phyloP scores from a whole-genome alignment of 2,329 filamentous ascomycete genomes.

The Hymenoscyphus fructigenus region DNA sequence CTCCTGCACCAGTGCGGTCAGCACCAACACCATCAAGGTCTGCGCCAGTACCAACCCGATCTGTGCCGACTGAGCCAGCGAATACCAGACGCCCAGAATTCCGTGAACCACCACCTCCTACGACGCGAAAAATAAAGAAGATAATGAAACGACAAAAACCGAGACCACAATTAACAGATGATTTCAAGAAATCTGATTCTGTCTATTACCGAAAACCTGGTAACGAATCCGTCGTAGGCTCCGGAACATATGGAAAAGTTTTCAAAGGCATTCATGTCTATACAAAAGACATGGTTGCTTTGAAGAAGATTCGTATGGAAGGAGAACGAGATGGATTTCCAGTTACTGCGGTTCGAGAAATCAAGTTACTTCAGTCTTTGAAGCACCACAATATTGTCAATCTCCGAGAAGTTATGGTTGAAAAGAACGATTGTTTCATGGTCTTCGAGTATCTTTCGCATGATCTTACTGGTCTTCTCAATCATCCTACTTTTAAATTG shows the following conservation, averaged over 20 bases:
- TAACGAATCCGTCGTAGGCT: slow-evolving; percentile 95
- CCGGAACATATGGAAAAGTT: slow-evolving; percentile 93
- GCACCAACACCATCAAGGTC: slow-evolving; percentile 43
- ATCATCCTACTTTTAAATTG: slow-evolving; percentile 88
- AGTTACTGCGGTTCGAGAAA: slow-evolving; percentile 86
- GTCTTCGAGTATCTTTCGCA: slow-evolving; percentile 98
- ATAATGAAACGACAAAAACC: slow-evolving; percentile 69
- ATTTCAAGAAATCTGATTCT: slow-evolving; percentile 77
- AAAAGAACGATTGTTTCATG: slow-evolving; percentile 99
- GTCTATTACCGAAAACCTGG: slow-evolving; percentile 94
- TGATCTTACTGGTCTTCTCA: slow-evolving; percentile 90
- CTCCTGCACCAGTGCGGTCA: slow-evolving; percentile 41
- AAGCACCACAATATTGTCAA: slow-evolving; percentile 80
- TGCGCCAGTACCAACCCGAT: slow-evolving; percentile 43
- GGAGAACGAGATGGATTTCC: slow-evolving; percentile 89
- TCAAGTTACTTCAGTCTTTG: slow-evolving; percentile 86
- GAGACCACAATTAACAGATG: slow-evolving; percentile 67
- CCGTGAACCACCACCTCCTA: slow-evolving; percentile 38
- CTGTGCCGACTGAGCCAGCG: slow-evolving; percentile 50
- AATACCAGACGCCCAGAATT: slow-evolving; percentile 43
- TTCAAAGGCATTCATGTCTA: slow-evolving; percentile 96
- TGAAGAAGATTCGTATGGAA: slow-evolving; percentile 93
- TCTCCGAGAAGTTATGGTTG: slow-evolving; percentile 92
- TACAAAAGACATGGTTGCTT: slow-evolving; percentile 76
- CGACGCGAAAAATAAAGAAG: slow-evolving; percentile 60